Evolutionary conservation across 768 basidiomycete genomes (phyloP).

Genomic region (Kwoniella mangroviensis): DNA sequence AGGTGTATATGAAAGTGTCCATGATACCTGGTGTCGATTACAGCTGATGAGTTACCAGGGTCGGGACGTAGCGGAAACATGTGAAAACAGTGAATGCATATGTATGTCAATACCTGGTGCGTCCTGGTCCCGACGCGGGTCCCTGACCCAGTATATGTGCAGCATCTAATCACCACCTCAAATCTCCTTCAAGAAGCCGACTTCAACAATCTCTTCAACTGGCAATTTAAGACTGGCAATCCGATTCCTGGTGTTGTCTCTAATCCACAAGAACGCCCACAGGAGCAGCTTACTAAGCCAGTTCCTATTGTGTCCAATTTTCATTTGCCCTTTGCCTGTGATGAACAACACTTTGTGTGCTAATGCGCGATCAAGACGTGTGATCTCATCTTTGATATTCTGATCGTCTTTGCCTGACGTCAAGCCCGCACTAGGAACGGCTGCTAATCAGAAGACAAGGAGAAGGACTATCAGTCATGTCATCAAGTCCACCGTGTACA

Average conservation of each 20-base stretch:
- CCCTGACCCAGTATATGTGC: too few relatives aligned
- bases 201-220: neutral
- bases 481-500: neutral
- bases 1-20: too few relatives aligned
- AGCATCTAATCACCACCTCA: neutral
- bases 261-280: slow-evolving; percentile 1
- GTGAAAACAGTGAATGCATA: too few relatives aligned
- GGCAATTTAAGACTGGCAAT: neutral
- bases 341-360: slow-evolving; percentile 3
- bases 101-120: too few relatives aligned
- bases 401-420: too few relatives aligned
- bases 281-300: neutral
- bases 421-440: neutral
- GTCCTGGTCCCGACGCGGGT: too few relatives aligned
- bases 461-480: neutral
- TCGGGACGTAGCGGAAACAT: too few relatives aligned
- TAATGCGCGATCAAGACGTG: neutral
- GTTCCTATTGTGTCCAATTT: neutral
- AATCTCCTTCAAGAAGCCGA: slow-evolving; percentile 6
- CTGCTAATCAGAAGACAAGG: neutral
- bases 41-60: too few relatives aligned
- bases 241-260: slow-evolving; percentile 13
- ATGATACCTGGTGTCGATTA: too few relatives aligned
- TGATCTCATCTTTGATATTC: neutral
- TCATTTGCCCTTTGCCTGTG: slow-evolving; percentile 9